These are phyloP conservation scores for Helianthus annuus DNA, from an alignment of 129 eudicot species.

Conservation along the genomic window HanXRQr2.0-SUNRISE NC_035434.2:85256933-85257432, in stretches of 20 bases:
- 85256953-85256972: constrained; percentile 82
- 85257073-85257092: constrained; percentile 79
- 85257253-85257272: not conserved
- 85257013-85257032: constrained; percentile 79
- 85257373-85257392: not conserved
- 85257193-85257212: constrained; percentile 85
- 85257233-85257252: too few relatives aligned
- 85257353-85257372: not conserved
- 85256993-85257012: constrained; percentile 94
- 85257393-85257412: not conserved
- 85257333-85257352: too few relatives aligned
- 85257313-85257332: too few relatives aligned
- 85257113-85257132: constrained; percentile 98
- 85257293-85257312: not conserved
- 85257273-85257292: not conserved
- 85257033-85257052: constrained; percentile 91
- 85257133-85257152: constrained; percentile 76
- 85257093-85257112: constrained; percentile 84
- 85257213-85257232: constrained; percentile 91
- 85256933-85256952: constrained; percentile 94
- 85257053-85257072: constrained; percentile 92
- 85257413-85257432: not conserved
- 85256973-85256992: constrained; percentile 78
- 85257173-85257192: constrained; percentile 92
- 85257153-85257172: constrained; percentile 83